Base-by-base conservation (phyloP, 345 rosid genomes). In the Rubroshorea leprosula region DNA sequence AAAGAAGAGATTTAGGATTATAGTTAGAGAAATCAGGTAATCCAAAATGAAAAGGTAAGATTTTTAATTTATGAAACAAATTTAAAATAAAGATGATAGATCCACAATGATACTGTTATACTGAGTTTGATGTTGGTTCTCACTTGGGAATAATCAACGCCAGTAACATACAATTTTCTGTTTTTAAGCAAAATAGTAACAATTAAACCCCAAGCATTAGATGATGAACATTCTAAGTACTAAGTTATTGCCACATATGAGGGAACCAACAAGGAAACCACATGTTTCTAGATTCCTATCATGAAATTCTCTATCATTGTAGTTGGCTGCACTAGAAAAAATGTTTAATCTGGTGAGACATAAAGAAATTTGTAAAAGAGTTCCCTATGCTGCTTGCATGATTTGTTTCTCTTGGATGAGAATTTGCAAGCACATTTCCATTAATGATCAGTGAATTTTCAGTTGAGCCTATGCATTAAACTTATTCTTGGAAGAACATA, bases 141-240 rank as follows among this genome's bases (percentile, higher is more conserved):
- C 89, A 97, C 77, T 93, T 93, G 14, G 97, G 99, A 66, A 93
- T 93, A 70, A 93, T 85, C 56, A 93, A 96, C 60, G 99, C 84
- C 26, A n/a, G 97, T 89, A 62, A 93, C 67, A 63, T 75, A 82
- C 54, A 89, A 93, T 65, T 82, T 93, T 64, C 99, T 71, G 66
- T 93, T 82, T 82, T 85, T 83, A 97, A 89, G 84, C n/a, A 73
- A 39, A 55, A 19, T 8, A 62, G 27, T 39, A n/a, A n/a, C n/a
- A 72, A 18, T 44, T 56, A 59, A 53, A 58, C 23, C 41, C 11
- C 12, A 35, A 35, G 7, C 5, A 35, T 35, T 35, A 35, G n/a
- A n/a, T n/a, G 41, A 35, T 8, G 4, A 35, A 35, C 11, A 8
- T n/a, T n/a, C n/a, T 35, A 8, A 35, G 11, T 35, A 6, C 41